A percentile compares a stretch with the other conserved stretches of the same genome.
These are phyloP conservation scores for Linnemannia elongata DNA, from an alignment of 192 early-diverging fungal species.

Conservation along the genomic window DNA sequence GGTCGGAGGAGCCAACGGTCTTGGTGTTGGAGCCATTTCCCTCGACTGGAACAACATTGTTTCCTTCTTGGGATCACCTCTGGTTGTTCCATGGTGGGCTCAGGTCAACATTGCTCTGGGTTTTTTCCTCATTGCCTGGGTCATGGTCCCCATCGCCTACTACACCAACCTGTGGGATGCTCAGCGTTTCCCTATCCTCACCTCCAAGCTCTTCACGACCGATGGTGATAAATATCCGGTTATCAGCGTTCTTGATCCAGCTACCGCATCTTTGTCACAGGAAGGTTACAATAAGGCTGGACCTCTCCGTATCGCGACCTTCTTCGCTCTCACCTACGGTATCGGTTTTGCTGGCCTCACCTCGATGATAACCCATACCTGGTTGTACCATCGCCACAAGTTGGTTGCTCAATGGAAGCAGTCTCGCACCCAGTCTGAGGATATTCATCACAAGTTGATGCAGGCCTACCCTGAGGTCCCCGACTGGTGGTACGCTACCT, in stretches of 20 bases:
- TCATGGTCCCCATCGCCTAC: constrained; percentile 74
- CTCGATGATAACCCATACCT: constrained; percentile 66
- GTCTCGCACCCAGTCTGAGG: constrained; percentile 43
- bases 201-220: constrained; percentile 35
- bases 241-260: constrained; percentile 21
- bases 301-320: constrained; percentile 59
- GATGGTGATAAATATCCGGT: constrained; percentile 46
- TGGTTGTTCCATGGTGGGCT: constrained; percentile 61
- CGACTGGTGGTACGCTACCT: constrained; percentile 59
- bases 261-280: constrained; percentile 33
- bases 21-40: constrained; percentile 75
- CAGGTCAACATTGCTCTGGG: constrained; percentile 72
- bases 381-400: constrained; percentile 70
- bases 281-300: constrained; percentile 56
- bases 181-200: constrained; percentile 48
- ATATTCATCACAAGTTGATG: constrained; percentile 78
- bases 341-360: constrained; percentile 68
- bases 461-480: constrained; percentile 66
- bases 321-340: constrained; percentile 64
- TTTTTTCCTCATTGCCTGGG: constrained; percentile 72
- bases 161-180: constrained; percentile 70
- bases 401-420: constrained; percentile 56
- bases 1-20: constrained; percentile 66
- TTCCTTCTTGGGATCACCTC: constrained; percentile 34
- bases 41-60: constrained; percentile 73